These are phyloP conservation scores for Hymenoscyphus repandus DNA, from an alignment of 2,329 filamentous ascomycete genomes.

Conservation along the genomic window DNA sequence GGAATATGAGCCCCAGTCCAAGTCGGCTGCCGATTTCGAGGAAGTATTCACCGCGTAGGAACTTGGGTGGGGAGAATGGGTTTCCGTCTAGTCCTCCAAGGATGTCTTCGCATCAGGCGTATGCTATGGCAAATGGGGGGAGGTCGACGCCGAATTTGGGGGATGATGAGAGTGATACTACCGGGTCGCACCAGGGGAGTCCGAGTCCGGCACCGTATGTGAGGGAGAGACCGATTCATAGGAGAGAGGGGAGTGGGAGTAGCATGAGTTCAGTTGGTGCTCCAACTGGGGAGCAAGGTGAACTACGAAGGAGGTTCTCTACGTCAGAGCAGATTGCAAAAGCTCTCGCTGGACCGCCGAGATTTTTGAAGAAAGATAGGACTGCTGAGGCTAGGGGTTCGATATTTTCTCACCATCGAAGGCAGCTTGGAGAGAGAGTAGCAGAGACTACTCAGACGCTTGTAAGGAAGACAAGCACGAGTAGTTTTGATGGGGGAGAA, in stretches of 20 bases:
- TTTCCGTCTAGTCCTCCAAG: conserved; percentile 7
- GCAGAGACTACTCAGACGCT: conserved; percentile 6
- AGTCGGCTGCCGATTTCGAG: conserved; percentile 13
- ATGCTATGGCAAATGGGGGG: no score
- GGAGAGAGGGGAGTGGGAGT: conserved; percentile 4
- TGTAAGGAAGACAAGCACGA: conserved; percentile 11
- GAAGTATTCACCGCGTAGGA: conserved; percentile 3
- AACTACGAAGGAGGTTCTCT: no score
- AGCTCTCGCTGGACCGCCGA: neutral
- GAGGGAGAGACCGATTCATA: conserved; percentile 1
- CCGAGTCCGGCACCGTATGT: conserved; percentile 18
- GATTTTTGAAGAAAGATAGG: neutral
- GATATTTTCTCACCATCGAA: neutral
- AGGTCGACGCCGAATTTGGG: conserved; percentile 4
- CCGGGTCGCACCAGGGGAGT: conserved; percentile 13
- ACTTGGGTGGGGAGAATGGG: neutral
- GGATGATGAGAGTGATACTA: conserved; percentile 13
- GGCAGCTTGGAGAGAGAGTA: conserved; percentile 3
- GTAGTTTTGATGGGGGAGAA: neutral
- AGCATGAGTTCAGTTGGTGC: no score
- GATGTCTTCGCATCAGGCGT: neutral
- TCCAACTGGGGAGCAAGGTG: neutral
- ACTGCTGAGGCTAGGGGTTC: neutral
- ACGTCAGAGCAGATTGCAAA: no score
- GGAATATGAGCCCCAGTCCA: neutral